Percentiles rank a stretch among this genome's conserved stretches.
phyloP scores from a whole-genome alignment of 2,329 filamentous ascomycete genomes.

The Tolypocladium inflatum region DNA sequence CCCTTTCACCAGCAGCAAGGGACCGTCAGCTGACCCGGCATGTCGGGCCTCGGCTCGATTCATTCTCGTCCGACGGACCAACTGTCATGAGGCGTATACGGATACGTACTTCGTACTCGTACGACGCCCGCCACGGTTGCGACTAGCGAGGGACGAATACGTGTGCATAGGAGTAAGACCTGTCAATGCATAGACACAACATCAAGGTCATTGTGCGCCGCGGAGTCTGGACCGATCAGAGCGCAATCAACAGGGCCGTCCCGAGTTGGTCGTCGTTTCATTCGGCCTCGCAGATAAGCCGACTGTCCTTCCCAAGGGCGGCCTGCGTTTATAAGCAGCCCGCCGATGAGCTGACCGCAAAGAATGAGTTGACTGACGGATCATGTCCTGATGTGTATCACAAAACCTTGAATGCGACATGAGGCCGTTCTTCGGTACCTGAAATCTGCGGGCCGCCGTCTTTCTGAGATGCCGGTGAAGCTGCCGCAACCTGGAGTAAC shows the following conservation, averaged over 20 bases:
- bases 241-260: background rate
- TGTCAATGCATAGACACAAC: background rate
- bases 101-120: too few species aligned
- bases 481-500: background rate
- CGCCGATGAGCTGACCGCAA: background rate
- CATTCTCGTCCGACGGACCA: background rate
- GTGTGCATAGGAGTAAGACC: background rate
- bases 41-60: background rate
- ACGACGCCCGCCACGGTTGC: too few species aligned
- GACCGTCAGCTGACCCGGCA: background rate
- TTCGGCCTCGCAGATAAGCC: background rate
- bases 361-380: background rate
- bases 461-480: background rate
- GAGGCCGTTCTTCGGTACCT: background rate
- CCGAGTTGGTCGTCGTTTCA: background rate
- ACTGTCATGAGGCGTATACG: too few species aligned
- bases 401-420: background rate
- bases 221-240: background rate
- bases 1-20: background rate
- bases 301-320: background rate
- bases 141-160: background rate
- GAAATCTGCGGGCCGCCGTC: background rate
- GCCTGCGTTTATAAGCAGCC: background rate
- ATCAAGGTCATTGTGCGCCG: background rate
- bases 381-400: background rate